phyloP scores from a whole-genome alignment of 352 stramenopile genomes.

The Phytopythium ostracodes region DNA sequence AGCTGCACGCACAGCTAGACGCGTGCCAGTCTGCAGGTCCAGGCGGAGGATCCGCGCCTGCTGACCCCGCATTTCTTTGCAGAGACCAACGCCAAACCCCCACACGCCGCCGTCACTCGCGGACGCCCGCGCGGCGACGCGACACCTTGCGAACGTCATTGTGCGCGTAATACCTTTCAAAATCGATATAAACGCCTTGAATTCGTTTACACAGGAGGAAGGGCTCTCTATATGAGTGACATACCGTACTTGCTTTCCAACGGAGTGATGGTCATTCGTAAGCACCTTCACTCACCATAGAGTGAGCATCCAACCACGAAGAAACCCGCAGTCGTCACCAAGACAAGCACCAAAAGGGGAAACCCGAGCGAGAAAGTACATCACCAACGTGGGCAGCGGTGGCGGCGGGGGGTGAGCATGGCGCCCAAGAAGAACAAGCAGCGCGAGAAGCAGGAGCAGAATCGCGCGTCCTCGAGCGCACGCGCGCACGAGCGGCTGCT shows the following conservation, averaged over 20 bases:
- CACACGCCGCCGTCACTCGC: not conserved
- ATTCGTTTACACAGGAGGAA: slow-evolving; percentile 1
- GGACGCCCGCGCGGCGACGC: not conserved
- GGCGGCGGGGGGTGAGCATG: slow-evolving; percentile 10
- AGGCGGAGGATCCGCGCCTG: not conserved
- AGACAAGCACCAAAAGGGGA: not conserved
- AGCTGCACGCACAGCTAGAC: no score
- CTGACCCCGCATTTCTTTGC: not conserved
- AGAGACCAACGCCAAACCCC: not conserved
- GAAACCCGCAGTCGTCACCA: not conserved
- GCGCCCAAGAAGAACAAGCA: slow-evolving; percentile 84
- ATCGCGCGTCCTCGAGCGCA: slow-evolving; percentile 69
- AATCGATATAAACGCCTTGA: not conserved
- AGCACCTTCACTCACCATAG: slow-evolving; percentile 1
- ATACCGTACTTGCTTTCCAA: not conserved
- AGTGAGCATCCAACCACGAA: not conserved
- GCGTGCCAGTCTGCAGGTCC: no score
- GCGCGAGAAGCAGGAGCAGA: slow-evolving; percentile 84
- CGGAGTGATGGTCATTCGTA: not conserved
- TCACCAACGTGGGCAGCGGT: no score
- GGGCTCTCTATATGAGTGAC: not conserved
- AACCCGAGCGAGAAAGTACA: not conserved
- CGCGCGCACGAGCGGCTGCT: slow-evolving; percentile 67
- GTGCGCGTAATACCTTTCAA: not conserved
- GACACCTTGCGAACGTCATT: not conserved